phyloP scores from a whole-genome alignment of 305 asterid species.

The Fraxinus angustifolia region DNA sequence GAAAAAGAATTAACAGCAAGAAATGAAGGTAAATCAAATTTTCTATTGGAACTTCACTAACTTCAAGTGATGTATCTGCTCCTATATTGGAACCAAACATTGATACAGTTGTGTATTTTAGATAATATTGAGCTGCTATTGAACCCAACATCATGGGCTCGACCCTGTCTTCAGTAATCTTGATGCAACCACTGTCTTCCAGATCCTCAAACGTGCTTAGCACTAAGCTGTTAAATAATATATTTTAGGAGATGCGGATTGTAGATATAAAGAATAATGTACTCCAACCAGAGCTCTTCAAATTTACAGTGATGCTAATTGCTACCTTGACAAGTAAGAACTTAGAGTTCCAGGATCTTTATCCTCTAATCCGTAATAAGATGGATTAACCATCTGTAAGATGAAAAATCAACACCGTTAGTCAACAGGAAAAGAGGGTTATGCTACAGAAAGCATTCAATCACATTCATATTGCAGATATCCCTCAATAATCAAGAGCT shows the following conservation, averaged over 20 bases:
- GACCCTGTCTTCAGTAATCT: constrained; percentile 74
- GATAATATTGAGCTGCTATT: constrained; percentile 89
- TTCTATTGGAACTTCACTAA: constrained; percentile 35
- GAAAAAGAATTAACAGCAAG: background rate
- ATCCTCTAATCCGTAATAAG: constrained; percentile 86
- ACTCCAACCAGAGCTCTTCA: constrained; percentile 19
- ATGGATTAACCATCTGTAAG: constrained; percentile 80
- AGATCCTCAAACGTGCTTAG: constrained; percentile 90
- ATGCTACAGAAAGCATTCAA: constrained; percentile 3
- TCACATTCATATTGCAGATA: background rate
- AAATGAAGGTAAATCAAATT: background rate
- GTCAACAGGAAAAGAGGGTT: constrained; percentile 4
- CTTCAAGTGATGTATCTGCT: constrained; percentile 90
- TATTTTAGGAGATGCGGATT: constrained; percentile 13
- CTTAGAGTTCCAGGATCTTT: constrained; percentile 72
- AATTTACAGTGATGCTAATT: constrained; percentile 12
- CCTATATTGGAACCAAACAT: constrained; percentile 95
- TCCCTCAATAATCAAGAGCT: constrained; percentile 1
- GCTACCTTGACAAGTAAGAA: constrained; percentile 92
- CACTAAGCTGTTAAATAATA: constrained; percentile 55
- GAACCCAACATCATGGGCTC: constrained; percentile 96
- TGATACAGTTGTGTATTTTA: constrained; percentile 85
- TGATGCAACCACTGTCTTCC: constrained; percentile 95
- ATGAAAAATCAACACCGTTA: constrained; percentile 20
- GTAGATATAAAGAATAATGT: constrained; percentile 13